Conservation (phyloP, 192 early-diverging fungal genomes). For the Phycomyces nitens region DNA sequence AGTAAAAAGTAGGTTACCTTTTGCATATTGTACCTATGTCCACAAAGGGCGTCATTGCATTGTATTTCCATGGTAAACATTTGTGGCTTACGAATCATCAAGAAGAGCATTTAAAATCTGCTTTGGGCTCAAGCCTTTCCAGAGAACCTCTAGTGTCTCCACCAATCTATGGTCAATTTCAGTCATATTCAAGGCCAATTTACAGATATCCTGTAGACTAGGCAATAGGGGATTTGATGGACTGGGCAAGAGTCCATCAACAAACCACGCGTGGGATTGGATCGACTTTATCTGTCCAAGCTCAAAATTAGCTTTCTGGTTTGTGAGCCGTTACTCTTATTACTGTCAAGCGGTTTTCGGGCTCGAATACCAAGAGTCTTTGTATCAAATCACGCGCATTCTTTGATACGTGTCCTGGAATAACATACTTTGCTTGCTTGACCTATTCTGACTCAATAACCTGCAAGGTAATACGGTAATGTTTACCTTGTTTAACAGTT, state of each 20-base stretch:
- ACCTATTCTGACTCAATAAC: no score
- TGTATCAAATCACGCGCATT: slow-evolving; percentile 65
- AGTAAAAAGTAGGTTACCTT: slow-evolving; percentile 17
- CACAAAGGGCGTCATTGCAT: background rate
- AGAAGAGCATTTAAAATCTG: slow-evolving; percentile 8
- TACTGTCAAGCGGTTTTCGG: slow-evolving; percentile 51
- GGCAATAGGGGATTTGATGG: slow-evolving; percentile 12
- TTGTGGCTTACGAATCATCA: slow-evolving; percentile 2
- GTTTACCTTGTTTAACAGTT: no score
- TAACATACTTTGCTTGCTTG: no score
- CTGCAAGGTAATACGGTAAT: no score
- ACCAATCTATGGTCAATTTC: slow-evolving; percentile 19
- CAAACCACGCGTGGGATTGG: background rate
- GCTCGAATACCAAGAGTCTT: slow-evolving; percentile 81
- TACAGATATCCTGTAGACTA: background rate
- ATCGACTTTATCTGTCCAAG: background rate
- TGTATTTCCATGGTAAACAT: background rate
- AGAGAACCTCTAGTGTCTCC: slow-evolving; percentile 26
- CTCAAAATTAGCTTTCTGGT: background rate
- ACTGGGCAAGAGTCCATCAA: slow-evolving; percentile 20
- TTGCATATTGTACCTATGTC: slow-evolving; percentile 17
- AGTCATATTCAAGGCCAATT: background rate
- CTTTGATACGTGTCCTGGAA: slow-evolving; percentile 60
- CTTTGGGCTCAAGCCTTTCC: slow-evolving; percentile 12
- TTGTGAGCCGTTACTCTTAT: slow-evolving; percentile 15